Base-by-base conservation (phyloP, 148 eudicot species). In the Salicornia ramosissima region DNA sequence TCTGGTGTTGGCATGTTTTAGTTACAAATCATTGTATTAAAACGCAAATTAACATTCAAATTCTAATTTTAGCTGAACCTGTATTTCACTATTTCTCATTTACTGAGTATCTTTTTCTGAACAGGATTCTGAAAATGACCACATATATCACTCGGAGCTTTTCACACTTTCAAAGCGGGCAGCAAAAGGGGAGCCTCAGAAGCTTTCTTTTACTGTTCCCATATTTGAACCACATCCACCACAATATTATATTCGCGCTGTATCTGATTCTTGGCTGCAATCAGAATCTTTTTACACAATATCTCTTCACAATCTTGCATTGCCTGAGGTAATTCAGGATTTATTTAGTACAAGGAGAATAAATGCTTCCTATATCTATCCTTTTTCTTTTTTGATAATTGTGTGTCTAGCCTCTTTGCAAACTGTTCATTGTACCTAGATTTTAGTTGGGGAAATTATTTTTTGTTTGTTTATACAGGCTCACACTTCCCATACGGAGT, bases 151-250 rank as follows among this genome's bases (percentile, higher is more conserved):
- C 75, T 91, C 99, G 0, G 99, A 94, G 84, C 87, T 88, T 36
- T 94, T 94, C 75, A 82, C 97, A 26, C 70, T 94, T 71, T 84
- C 99, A 43, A 94, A 94, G 83, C 72, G 83, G 67, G 80, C 84
- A 82, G 97, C 97, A 43, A 90, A 73, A 74, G 88, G 84, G 46
- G 99, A 89, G 73, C 88, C 99, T 34, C 97, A 87, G 73, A 94
- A 94, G 79, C 87, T 94, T 66, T 82, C 99, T 30, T 94, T 94
- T 75, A 91, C 96, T 6, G 96, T 91, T 74, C 99, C 99, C 49
- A 94, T 94, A 78, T 94, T 94, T 69, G 99, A 94, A 77, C 99
- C 99, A 68, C 99, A 94, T 87, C 99, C 99, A 49, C 86, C 99
- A 62, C 99, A 94, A 50, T 94, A 94, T 70, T 87, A 85, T 68